Percentiles rank a stretch among this genome's conserved stretches.
phyloP scores from a whole-genome alignment of 2,329 filamentous ascomycete species.

The Talaromyces atroroseus region DNA sequence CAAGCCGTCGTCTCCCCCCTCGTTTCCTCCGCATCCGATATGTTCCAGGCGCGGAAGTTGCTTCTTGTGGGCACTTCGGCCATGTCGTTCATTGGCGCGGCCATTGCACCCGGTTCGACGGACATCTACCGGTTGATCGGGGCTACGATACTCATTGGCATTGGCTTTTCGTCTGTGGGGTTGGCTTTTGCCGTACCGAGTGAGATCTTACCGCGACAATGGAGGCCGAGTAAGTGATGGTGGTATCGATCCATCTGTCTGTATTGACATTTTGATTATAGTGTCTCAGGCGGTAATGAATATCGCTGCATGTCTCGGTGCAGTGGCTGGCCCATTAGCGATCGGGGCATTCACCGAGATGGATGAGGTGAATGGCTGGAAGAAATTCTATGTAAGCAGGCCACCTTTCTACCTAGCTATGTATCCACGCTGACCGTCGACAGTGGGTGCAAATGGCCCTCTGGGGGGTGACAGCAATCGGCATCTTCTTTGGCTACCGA shows the following conservation, averaged over 20 bases:
- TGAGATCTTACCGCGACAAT: slow-evolving; percentile 3
- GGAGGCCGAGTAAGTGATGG: slow-evolving; percentile 3
- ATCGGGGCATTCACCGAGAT: background rate
- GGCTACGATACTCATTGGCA: slow-evolving; percentile 3
- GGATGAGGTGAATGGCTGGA: background rate
- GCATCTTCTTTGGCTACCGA: slow-evolving; percentile 2
- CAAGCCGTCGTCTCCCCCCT: background rate
- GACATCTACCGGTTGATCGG: background rate
- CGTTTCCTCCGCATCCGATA: slow-evolving; percentile 1
- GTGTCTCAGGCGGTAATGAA: slow-evolving; percentile 5
- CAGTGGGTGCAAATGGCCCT: slow-evolving; percentile 7
- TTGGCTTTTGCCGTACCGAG: slow-evolving; percentile 3
- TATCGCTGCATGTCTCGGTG: background rate
- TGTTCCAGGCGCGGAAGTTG: slow-evolving; percentile 2
- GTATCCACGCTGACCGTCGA: background rate
- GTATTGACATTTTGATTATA: slow-evolving; percentile 1
- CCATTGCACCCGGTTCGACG: slow-evolving; percentile 3
- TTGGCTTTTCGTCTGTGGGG: slow-evolving; percentile 4
- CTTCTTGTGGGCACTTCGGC: background rate
- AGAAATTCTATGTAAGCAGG: slow-evolving; percentile 1
- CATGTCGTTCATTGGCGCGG: slow-evolving; percentile 1
- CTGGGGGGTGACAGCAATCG: background rate
- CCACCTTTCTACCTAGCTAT: background rate
- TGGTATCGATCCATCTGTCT: background rate
- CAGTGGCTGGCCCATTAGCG: background rate